Evolutionary conservation across 2,329 filamentous ascomycete genomes (phyloP).

Genomic region (Plectosphaerella sp.): DNA sequence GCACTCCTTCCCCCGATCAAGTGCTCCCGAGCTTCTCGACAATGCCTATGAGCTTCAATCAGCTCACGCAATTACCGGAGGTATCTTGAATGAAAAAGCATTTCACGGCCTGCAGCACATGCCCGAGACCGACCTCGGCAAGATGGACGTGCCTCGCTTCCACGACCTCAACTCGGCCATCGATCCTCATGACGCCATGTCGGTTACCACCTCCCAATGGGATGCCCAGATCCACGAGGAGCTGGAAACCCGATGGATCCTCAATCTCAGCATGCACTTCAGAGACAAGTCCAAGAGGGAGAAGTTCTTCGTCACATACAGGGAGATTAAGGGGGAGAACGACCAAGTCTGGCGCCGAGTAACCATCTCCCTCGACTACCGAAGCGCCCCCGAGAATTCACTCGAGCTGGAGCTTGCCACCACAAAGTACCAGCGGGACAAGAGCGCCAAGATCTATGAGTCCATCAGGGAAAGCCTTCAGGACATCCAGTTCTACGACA

Average conservation of each 20-base stretch:
- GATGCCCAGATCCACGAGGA: conserved; percentile 70
- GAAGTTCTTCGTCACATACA: conserved; percentile 97
- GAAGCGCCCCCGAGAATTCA: conserved; percentile 72
- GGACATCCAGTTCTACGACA: conserved; percentile 96
- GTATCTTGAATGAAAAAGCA: conserved; percentile 25
- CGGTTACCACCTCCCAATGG: conserved; percentile 49
- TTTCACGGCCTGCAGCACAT: conserved; percentile 15
- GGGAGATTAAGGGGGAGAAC: conserved; percentile 60
- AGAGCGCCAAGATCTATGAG: conserved; percentile 89
- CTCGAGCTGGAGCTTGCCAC: conserved; percentile 78
- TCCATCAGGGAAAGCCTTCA: conserved; percentile 84
- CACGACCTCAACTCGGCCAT: conserved; percentile 26
- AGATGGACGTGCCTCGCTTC: conserved; percentile 6
- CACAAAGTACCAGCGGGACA: conserved; percentile 82
- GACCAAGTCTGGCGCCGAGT: conserved; percentile 79
- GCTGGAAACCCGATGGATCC: conserved; percentile 84
- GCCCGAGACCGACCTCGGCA: conserved; percentile 9
- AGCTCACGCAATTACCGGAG: conserved; percentile 22
- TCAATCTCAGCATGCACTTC: conserved; percentile 98
- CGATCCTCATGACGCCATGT: conserved; percentile 32
- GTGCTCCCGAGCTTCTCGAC: conserved; percentile 41
- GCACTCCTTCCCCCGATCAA: conserved; percentile 37
- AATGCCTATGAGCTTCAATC: conserved; percentile 18
- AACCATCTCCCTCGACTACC: conserved; percentile 91
- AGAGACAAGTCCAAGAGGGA: conserved; percentile 87